Conservation (phyloP, 768 basidiomycete genomes). For the Lactarius sanguifluus region DNA sequence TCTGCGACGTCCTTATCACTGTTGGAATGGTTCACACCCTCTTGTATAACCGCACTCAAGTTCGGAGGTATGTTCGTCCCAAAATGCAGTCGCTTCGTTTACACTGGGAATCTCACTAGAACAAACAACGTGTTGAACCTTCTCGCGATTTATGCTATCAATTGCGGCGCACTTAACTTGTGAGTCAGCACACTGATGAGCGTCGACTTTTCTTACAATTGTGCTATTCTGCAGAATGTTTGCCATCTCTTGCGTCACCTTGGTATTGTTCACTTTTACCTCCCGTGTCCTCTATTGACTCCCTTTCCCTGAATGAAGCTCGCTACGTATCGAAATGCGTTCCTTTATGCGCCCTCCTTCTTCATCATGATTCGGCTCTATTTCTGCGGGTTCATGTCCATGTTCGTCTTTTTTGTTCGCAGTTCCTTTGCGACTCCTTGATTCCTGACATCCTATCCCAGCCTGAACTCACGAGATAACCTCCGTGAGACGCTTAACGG, state of each 20-base stretch:
- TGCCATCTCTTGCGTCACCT: background rate
- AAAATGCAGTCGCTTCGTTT: background rate
- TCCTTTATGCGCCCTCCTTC: conserved; percentile 3
- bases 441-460: background rate
- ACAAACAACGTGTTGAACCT: background rate
- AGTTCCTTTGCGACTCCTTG: background rate
- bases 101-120: background rate
- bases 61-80: background rate
- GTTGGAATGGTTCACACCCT: conserved; percentile 10
- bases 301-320: background rate
- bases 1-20: conserved; percentile 8
- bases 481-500: background rate
- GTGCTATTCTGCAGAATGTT: background rate
- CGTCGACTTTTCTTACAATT: background rate
- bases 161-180: conserved; percentile 10
- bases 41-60: conserved; percentile 1
- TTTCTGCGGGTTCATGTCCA: conserved; percentile 10
- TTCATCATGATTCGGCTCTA: conserved; percentile 11
- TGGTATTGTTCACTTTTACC: background rate
- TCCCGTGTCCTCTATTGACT: background rate
- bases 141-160: conserved; percentile 6
- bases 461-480: conserved; percentile 11
- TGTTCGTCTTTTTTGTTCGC: background rate
- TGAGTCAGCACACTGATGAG: background rate
- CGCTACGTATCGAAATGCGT: background rate